Conservation (phyloP, 2,329 filamentous ascomycete species). For the Talaromyces marneffei region DNA sequence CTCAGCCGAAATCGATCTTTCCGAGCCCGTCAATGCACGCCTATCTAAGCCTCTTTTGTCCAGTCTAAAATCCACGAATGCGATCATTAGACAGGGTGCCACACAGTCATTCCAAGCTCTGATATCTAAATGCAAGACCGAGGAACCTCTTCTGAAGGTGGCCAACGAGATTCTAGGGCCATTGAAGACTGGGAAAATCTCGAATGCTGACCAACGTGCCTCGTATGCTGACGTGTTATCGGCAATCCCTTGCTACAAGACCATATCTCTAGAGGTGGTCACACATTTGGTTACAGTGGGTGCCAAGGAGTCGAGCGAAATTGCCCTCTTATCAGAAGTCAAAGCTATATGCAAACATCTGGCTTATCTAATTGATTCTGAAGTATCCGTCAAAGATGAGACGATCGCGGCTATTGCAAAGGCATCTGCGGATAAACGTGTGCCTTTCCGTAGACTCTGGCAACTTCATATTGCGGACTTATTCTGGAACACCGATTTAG, state of each 20-base stretch:
- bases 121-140: slow-evolving; percentile 57
- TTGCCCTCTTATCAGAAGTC: slow-evolving; percentile 70
- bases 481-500: slow-evolving; percentile 52
- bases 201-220: slow-evolving; percentile 76
- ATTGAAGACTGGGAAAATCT: slow-evolving; percentile 75
- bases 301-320: slow-evolving; percentile 82
- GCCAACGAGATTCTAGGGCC: slow-evolving; percentile 72
- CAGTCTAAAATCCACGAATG: slow-evolving; percentile 86
- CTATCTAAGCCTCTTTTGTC: slow-evolving; percentile 83
- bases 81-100: slow-evolving; percentile 67
- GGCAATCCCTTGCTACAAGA: slow-evolving; percentile 54
- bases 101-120: slow-evolving; percentile 67
- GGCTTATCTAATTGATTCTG: slow-evolving; percentile 56
- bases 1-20: slow-evolving; percentile 67
- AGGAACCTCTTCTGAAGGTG: slow-evolving; percentile 58
- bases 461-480: slow-evolving; percentile 66
- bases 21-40: slow-evolving; percentile 62
- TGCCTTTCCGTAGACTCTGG: slow-evolving; percentile 73
- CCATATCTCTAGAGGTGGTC: slow-evolving; percentile 61
- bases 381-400: slow-evolving; percentile 57
- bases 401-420: slow-evolving; percentile 69
- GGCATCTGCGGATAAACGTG: slow-evolving; percentile 78
- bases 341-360: slow-evolving; percentile 63
- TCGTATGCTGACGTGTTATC: slow-evolving; percentile 76
- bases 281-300: slow-evolving; percentile 62